These are phyloP conservation scores for Coemansia sp. DNA, from an alignment of 192 early-diverging fungal species.

Conservation along the genomic window DNA sequence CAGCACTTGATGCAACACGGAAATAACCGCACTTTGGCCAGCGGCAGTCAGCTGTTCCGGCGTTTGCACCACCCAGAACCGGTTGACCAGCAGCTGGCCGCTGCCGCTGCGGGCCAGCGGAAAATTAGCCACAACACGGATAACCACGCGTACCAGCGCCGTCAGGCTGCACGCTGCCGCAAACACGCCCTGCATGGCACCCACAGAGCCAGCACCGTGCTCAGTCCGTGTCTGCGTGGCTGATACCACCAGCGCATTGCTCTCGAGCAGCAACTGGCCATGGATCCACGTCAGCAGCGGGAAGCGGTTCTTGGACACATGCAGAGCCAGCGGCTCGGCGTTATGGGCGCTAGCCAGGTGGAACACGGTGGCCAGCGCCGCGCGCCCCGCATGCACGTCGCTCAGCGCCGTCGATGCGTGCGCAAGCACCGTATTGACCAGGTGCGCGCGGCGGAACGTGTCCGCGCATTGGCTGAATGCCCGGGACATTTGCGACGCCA, in stretches of 20 bases:
- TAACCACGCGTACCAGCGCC: slow-evolving; percentile 27
- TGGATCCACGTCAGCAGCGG: slow-evolving; percentile 41
- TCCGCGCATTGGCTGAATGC: slow-evolving; percentile 18
- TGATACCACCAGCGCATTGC: slow-evolving; percentile 14
- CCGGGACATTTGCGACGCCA: slow-evolving; percentile 35
- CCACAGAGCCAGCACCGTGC: not conserved
- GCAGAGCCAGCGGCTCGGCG: slow-evolving; percentile 9
- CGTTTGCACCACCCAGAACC: slow-evolving; percentile 34
- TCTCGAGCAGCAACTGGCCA: slow-evolving; percentile 26
- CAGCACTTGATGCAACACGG: slow-evolving; percentile 11
- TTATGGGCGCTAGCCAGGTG: slow-evolving; percentile 26
- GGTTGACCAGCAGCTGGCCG: slow-evolving; percentile 10
- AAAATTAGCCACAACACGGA: slow-evolving; percentile 28
- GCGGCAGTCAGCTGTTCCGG: slow-evolving; percentile 19
- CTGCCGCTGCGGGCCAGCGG: slow-evolving; percentile 6
- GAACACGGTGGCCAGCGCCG: slow-evolving; percentile 31
- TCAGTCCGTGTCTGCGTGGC: not conserved
- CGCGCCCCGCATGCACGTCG: slow-evolving; percentile 31
- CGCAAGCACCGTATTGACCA: slow-evolving; percentile 22
- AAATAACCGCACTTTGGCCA: slow-evolving; percentile 22
- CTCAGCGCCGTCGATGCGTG: slow-evolving; percentile 32
- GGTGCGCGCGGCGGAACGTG: slow-evolving; percentile 12
- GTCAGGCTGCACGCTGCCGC: slow-evolving; percentile 26
- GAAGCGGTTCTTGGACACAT: slow-evolving; percentile 31
- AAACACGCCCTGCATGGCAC: not conserved